Conservation (phyloP, 2,329 filamentous ascomycete species). For the Cadophora sp. region DNA sequence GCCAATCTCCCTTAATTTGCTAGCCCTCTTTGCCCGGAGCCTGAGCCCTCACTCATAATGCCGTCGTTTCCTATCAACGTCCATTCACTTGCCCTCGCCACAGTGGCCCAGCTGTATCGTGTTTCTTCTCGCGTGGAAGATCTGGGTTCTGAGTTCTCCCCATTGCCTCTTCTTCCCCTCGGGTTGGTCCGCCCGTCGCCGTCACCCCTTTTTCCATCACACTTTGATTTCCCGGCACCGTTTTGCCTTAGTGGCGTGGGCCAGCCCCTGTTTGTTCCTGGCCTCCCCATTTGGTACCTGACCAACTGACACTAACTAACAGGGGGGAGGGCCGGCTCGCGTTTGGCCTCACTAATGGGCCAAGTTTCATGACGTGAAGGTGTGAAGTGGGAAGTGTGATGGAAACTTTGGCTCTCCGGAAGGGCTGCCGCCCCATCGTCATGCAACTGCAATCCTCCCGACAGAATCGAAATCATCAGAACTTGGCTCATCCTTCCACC, state of each 20-base stretch:
- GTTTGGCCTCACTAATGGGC: constrained; percentile 7
- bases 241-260: constrained; percentile 4
- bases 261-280: constrained; percentile 7
- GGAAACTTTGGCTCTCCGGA: background rate
- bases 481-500: background rate
- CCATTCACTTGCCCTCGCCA: background rate
- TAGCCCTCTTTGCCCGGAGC: background rate
- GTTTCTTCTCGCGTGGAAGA: background rate
- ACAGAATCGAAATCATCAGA: background rate
- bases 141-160: background rate
- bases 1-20: constrained; percentile 8
- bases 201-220: constrained; percentile 10
- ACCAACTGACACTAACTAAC: background rate
- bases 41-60: background rate
- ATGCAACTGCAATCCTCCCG: constrained; percentile 6
- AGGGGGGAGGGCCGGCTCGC: constrained; percentile 13
- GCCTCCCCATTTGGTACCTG: constrained; percentile 14
- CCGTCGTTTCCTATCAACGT: background rate
- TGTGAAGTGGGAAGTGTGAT: background rate
- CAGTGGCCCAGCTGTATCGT: constrained; percentile 4
- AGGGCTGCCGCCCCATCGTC: constrained; percentile 7
- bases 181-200: constrained; percentile 12
- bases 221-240: background rate
- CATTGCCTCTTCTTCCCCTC: background rate
- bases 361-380: constrained; percentile 19